A percentile compares a stretch with the other conserved stretches of the same genome.
phyloP scores from a whole-genome alignment of 257 asterid genomes.

The Fraxinus anomala region DNA sequence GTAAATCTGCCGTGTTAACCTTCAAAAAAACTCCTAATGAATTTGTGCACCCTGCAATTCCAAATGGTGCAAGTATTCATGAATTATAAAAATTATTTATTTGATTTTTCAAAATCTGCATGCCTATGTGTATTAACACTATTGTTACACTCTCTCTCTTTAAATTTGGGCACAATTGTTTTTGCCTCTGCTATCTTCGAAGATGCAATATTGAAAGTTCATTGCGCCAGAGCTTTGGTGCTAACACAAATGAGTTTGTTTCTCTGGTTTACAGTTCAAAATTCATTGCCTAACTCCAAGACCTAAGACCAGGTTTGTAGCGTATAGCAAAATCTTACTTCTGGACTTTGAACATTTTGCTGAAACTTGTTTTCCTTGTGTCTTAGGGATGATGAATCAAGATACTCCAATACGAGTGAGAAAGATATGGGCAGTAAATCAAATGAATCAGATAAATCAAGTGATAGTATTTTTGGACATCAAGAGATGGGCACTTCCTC shows the following conservation, averaged over 20 bases:
- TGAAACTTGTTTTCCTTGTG: constrained; percentile 23
- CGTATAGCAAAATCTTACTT: constrained; percentile 15
- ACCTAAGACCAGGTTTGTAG: constrained; percentile 55
- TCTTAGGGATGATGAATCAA: constrained; percentile 58
- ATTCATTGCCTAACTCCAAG: constrained; percentile 66
- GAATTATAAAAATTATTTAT: background rate
- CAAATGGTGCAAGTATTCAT: background rate
- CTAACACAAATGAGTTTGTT: constrained; percentile 13
- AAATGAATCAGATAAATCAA: constrained; percentile 40
- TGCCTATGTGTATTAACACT: background rate
- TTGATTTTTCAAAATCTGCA: background rate
- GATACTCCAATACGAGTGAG: constrained; percentile 34
- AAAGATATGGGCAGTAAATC: constrained; percentile 39
- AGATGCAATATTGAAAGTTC: background rate
- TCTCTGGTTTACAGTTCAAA: constrained; percentile 59
- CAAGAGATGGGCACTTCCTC: constrained; percentile 41
- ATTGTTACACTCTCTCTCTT: background rate
- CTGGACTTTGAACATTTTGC: constrained; percentile 16
- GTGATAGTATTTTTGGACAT: constrained; percentile 31
- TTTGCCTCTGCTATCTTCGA: background rate
- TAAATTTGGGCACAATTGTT: background rate
- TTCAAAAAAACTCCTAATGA: background rate
- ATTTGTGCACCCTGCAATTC: background rate
- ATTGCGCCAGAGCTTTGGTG: constrained; percentile 10
- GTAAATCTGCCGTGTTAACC: background rate